Evolutionary conservation across 176 grass and related monocot species (phyloP).

Genomic region (Eleusine coracana): DNA sequence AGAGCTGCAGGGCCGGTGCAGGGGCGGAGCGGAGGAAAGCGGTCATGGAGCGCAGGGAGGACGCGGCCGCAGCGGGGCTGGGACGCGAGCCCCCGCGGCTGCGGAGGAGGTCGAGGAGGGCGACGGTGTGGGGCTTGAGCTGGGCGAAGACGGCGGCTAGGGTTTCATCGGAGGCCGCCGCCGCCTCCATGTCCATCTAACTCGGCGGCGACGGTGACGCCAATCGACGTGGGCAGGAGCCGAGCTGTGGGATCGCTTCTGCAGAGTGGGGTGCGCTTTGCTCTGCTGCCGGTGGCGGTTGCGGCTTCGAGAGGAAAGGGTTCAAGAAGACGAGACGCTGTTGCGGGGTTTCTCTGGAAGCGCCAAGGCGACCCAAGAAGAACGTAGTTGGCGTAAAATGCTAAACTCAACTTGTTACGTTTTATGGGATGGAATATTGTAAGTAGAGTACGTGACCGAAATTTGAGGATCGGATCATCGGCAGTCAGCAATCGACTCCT

Average conservation of each 20-base stretch:
- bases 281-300: neutral
- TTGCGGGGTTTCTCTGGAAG: slow-evolving; percentile 25
- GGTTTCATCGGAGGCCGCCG: slow-evolving; percentile 60
- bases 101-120: slow-evolving; percentile 79
- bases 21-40: slow-evolving; percentile 64
- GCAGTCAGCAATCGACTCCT: too few relatives aligned
- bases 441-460: neutral
- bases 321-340: slow-evolving; percentile 18
- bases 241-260: slow-evolving; percentile 1
- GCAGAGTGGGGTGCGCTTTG: neutral
- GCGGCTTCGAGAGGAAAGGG: neutral
- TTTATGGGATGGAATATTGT: too few relatives aligned
- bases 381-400: too few relatives aligned
- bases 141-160: slow-evolving; percentile 57
- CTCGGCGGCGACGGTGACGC: slow-evolving; percentile 3
- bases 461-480: neutral
- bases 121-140: slow-evolving; percentile 80
- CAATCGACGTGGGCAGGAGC: neutral
- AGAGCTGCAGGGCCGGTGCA: slow-evolving; percentile 54
- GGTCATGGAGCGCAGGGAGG: slow-evolving; percentile 67
- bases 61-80: slow-evolving; percentile 32
- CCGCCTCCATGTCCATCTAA: slow-evolving; percentile 26
- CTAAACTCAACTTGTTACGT: neutral
- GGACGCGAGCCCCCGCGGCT: slow-evolving; percentile 35
- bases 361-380: neutral